Base-by-base conservation (phyloP, 805 yeast species). In the Yarrowia sp. region DNA sequence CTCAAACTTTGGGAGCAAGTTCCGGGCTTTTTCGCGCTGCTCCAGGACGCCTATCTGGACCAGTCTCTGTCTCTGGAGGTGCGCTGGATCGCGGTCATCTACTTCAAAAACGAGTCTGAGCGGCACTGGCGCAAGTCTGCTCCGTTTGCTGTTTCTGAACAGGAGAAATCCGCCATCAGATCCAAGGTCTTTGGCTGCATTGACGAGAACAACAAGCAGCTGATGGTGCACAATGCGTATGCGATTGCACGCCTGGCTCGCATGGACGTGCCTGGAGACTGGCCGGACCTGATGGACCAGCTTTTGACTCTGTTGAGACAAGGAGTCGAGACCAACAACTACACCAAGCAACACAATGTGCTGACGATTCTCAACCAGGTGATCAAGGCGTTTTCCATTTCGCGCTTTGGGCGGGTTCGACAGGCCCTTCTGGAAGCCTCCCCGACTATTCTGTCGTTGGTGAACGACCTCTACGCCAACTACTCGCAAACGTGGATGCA, bases 11-110 rank as follows among this genome's bases (percentile, higher is more conserved):
- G 96, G 96, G 90, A 88, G 67, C 69, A 73, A 0, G 76, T 75
- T 19, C 81, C 84, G 2, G 89, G 90, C 1, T 86, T 78, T 68
- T 86, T 84, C 70, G 78, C 71, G 58, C 66, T 77, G 13, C 72
- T 87, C 16, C 92, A 81, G 69, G 73, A 82, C 5, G 78, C 84
- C 0, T 92, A 89, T 71, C 75, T 83, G 61, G 86, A 88, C 65
- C 70, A 77, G 3, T 78, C 84, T 0, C 67, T 82, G 16, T 81
- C 91, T 0, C 73, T 87, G 29, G 88, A 87, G 63, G 76, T 84
- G 7, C 78, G 98, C 68, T 91, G 97, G 96, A 76, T 92, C 24
- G 91, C 96, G 0, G 80, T 90, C 1, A 93, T 93, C 41, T 88
- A 87, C 66, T 84, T 93, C 73, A 93, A 94, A 70, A 93, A 93